Conservation (phyloP, 306 rosid species). For the Gleditsia sinensis region DNA sequence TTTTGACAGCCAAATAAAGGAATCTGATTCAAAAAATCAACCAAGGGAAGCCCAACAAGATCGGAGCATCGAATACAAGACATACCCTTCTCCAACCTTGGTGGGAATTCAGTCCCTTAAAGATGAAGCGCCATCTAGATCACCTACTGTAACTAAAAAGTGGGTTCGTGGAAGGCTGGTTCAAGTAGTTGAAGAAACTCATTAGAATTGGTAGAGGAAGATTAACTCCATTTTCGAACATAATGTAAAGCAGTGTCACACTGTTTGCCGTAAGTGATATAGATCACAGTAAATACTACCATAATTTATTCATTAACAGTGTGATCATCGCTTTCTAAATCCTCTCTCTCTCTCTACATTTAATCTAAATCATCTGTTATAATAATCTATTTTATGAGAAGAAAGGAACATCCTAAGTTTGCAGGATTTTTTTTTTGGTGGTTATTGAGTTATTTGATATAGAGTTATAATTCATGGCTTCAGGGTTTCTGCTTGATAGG, state of each 20-base stretch:
- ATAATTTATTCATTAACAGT: background rate
- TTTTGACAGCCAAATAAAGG: slow-evolving; percentile 22
- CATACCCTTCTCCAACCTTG: slow-evolving; percentile 35
- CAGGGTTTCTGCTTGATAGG: too few relatives aligned
- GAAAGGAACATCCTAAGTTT: too few relatives aligned
- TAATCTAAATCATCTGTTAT: too few relatives aligned
- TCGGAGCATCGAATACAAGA: slow-evolving; percentile 28
- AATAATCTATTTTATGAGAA: too few relatives aligned
- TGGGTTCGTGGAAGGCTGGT: slow-evolving; percentile 77
- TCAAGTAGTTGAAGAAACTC: slow-evolving; percentile 52
- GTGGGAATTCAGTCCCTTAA: slow-evolving; percentile 26
- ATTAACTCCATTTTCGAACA: slow-evolving; percentile 14
- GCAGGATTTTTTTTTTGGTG: too few relatives aligned
- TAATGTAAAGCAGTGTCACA: background rate
- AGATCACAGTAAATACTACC: background rate
- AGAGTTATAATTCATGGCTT: too few relatives aligned
- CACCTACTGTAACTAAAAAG: slow-evolving; percentile 44
- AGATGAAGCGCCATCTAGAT: slow-evolving; percentile 32
- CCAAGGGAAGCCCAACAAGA: slow-evolving; percentile 24
- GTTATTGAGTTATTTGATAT: too few relatives aligned
- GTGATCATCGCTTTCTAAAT: background rate
- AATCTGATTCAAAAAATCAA: slow-evolving; percentile 22
- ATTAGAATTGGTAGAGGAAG: slow-evolving; percentile 7
- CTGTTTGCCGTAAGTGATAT: background rate
- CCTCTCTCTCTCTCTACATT: background rate